Base-by-base conservation (phyloP, 78 protist genomes). In the Dictyostelium capitatum region DNA sequence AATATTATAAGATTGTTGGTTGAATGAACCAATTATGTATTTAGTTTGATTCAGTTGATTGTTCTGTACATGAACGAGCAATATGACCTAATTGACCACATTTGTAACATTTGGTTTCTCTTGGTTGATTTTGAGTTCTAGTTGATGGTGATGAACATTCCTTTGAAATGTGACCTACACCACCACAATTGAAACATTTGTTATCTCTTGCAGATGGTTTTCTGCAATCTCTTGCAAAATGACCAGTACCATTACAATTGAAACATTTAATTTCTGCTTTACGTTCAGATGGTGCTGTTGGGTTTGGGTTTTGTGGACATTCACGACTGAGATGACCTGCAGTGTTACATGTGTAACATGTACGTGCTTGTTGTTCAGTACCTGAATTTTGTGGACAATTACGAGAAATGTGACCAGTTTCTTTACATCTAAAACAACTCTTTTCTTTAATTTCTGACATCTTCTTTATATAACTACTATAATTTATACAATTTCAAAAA, bases 161-260 rank as follows among this genome's bases (percentile, higher is more conserved):
- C 6, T 67, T 19, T 10, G 48, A 51, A 19, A 87, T 64, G 56
- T 87, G 93, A 78, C 93, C 93, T 3, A 87, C 14, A 54, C 81
- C 81, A 77, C 85, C 83, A 50, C 93, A 87, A 64, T 75, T 87
- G 93, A n/a, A 87, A 32, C 93, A 87, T 56, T 79, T 79, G 47
- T 15, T 79, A 19, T 79, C 70, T 79, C 72, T 54, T 30, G 30
- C 47, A 3, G 43, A 37, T 3, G 43, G 43, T 23, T 32, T 28
- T 28, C 43, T 79, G 6, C 93, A 87, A 19, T 87, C 79, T 51
- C 81, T 41, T 11, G 93, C 93, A 62, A 87, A 19, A 54, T 87
- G 93, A 48, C 93, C 93, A 51, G 46, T 77, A n/a, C 72, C 53
- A 15, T 87, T 59, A 46, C 93, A 87, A 6, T 47, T 79, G 84